Evolutionary conservation across 257 asterid genomes (phyloP), one percentile per base, ranked within the genome.

Genomic region (Jaltomata sinuosa): DNA sequence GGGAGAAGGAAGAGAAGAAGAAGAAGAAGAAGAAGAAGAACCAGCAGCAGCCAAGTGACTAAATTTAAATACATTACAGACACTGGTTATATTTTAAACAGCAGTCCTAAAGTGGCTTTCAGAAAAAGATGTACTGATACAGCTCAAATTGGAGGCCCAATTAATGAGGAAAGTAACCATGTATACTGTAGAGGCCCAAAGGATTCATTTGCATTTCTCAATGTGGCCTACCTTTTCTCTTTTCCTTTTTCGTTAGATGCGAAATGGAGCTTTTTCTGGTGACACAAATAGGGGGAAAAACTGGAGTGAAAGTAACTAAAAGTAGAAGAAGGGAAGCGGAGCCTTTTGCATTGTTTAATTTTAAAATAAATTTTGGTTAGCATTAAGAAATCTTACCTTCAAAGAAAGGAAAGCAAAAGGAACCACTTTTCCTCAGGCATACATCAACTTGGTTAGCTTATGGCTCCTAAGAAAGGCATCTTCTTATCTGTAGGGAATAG

Each of bases 401-500:
- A 50, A 76, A 76, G 42, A 76, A 27, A 72, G 22, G 62, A 76
- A 47, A 76, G 62, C 61, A 9, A 80, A 83, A 80, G 12, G 64
- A 83, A 54, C 78, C 82, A 62, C 27, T 45, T 21, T 32, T 25
- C 79, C 42, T 47, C 81, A 4, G 42, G 62, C 81, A 76, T 45
- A 76, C 42, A 76, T 47, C 81, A 76, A 76, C 62, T 76, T 15
- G 81, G 27, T 76, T 47, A 27, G 42, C 81, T 76, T 76, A 76
- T 49, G 81, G 6, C 61, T 76, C 61, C 62, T 32, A 69, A 22
- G 85, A 67, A 79, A 87, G 68, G 83, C 88, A 88, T 88, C 86
- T 83, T 71, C 83, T 47, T 83, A 83, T 84, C 87, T 82, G 50
- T 42, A 77, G 61, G 77, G 84, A 55, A 50, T 11, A 40, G 62